Evolutionary conservation across 305 asterid genomes (phyloP).

Genomic region (Fraxinus dipetala): DNA sequence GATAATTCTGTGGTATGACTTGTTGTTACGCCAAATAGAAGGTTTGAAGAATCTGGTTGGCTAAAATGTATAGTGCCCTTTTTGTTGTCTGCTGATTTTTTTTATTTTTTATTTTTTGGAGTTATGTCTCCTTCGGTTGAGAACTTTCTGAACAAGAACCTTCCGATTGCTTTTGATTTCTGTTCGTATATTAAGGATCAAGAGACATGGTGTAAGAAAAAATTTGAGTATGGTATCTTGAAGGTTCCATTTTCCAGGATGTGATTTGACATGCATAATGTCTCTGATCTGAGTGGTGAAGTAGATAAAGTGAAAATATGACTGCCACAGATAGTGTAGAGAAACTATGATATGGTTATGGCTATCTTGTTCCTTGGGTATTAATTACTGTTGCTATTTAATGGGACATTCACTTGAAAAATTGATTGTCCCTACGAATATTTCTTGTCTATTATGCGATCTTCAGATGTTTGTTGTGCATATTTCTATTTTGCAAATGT

Average conservation of each 20-base stretch:
- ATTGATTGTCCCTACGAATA: not conserved
- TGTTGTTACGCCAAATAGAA: not conserved
- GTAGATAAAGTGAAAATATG: not conserved
- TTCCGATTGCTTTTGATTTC: not conserved
- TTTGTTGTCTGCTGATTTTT: not conserved
- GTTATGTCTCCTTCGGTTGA: not conserved
- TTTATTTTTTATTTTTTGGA: not conserved
- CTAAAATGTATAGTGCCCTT: not conserved
- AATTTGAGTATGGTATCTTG: not conserved
- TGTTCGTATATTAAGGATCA: not conserved
- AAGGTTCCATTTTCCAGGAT: not conserved
- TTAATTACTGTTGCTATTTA: not conserved
- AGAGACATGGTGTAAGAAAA: not conserved
- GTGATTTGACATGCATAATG: not conserved
- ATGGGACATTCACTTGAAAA: not conserved
- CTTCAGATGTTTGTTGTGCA: not conserved
- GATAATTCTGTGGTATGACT: not conserved
- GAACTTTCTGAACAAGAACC: not conserved
- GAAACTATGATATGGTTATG: not conserved
- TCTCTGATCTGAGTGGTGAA: not conserved
- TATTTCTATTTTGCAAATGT: not conserved
- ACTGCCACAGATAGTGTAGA: not conserved
- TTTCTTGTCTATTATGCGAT: not conserved
- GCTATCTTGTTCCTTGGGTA: not conserved
- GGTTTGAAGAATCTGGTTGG: not conserved